Evolutionary conservation across 768 basidiomycete genomes (phyloP), one percentile per base, ranked within the genome.

Genomic region (Termitomyces sp.): DNA sequence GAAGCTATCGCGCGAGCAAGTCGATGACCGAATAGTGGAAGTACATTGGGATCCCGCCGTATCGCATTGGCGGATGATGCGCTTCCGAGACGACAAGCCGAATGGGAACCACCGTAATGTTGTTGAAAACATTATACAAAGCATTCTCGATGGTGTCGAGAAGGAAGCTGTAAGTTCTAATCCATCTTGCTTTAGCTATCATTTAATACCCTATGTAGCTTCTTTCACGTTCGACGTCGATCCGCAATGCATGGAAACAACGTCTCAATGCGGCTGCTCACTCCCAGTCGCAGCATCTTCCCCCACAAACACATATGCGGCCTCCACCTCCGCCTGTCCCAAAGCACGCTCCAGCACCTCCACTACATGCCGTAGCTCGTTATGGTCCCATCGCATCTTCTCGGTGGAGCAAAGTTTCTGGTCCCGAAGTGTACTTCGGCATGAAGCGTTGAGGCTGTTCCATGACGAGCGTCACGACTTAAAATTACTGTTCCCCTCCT

Each of bases 21-120:
- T 88, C 61, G 96, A 99, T 67, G 95, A 98, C 71, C 84, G 96
- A 12, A 83, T 98, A 39, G 88, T 98, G 20, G 97, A 99, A 71
- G 95, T 96, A 18, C 85, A 87, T 62, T 98, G 97, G 96, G 89
- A 96, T 64, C 58, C 80, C 7, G 69, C 63, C n/a, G 65, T 74
- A 26, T 79, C 80, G 32, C 76, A 79, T 46, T 98, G 95, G 95
- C 85, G 85, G 57, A 86, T 94, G 83, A 87, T 98, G 85, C 85
- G 97, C 46, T 95, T 96, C 69, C 75, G 97, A 65, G 87, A 96
- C 65, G 97, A 99, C 72, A 99, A 99, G 71, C 89, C 85, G 3
- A 74, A 95, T 62, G 97, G 94, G 16, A 99, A 99, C 71, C 93
- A 92, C 71, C 82, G 80, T 59, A 82, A 74, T 32, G 85, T 94